Evolutionary conservation across 1,284 basidiomycete genomes (phyloP), one percentile per base, ranked within the genome.

Genomic region (Apiotrichum akiyoshidainum): DNA sequence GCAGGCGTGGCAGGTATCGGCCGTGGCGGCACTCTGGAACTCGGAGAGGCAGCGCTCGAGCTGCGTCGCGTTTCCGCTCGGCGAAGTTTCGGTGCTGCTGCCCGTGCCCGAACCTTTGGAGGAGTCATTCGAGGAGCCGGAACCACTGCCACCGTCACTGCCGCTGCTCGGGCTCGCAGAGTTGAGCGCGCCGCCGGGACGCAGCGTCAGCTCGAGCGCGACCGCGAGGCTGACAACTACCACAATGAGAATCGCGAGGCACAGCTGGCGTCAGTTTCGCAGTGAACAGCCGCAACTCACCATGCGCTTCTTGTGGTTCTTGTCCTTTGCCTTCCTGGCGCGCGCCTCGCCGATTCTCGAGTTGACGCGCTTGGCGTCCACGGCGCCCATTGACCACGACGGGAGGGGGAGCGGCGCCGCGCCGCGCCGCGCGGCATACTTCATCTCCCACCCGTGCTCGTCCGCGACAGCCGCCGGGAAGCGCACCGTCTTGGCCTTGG

Each of bases 1-100:
- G 52, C 78, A 79, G 26, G 69, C 63, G 17, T 61, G 58, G 58
- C 78, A 78, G 2, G 73, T 68, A 55, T 70, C 74, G 2, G 66
- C 54, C 0, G 55, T 33, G 14, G 74, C 70, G 11, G 66, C 61
- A 7, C 26, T 31, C 10, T 61, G 51, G 60, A 70, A 78, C 21
- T 60, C 59, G 31, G 66, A 54, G 31, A 77, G 64, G 58, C 76
- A 78, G 6, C 67, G 62, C 12, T 63, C 48, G 40, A 76, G 68
- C 11, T 67, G 69, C 39, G 66, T 61, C 6, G 71, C 65, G 2
- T 62, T 47, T 12, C 54, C n/a, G 16, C 13, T 17, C 17, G 41
- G 9, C 17, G 41, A 9, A 16, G 16, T 17, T 17, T 4, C 41
- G 4, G 41, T 19, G 9, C 40, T 7, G 40, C 40, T 41, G 6